Percentiles rank a stretch among this genome's conserved stretches.
phyloP scores from a whole-genome alignment of 495 filamentous ascomycete genomes.

The Annulohypoxylon maeteangense region DNA sequence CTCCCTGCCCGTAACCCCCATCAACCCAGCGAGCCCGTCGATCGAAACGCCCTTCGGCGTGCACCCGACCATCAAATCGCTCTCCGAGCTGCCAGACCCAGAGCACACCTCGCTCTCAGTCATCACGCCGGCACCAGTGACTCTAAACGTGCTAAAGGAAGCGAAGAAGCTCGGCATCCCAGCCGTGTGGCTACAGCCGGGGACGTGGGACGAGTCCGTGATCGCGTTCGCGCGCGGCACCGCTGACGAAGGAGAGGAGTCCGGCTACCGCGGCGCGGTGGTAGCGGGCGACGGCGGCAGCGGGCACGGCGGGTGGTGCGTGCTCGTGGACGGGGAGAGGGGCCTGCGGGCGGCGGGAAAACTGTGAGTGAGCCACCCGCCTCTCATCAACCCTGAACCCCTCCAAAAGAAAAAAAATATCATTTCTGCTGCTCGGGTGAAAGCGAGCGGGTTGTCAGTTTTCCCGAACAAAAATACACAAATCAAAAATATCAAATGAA shows the following conservation, averaged over 20 bases:
- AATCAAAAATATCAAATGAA: too few species aligned
- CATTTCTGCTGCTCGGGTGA: neutral
- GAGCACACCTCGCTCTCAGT: slow-evolving; percentile 80
- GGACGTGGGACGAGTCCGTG: slow-evolving; percentile 80
- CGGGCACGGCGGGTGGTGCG: slow-evolving; percentile 86
- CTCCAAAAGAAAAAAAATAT: too few species aligned
- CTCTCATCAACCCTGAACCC: too few species aligned
- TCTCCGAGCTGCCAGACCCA: slow-evolving; percentile 70
- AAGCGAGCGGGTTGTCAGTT: neutral
- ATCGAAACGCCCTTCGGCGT: slow-evolving; percentile 63
- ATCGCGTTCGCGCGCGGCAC: slow-evolving; percentile 70
- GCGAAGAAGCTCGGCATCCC: slow-evolving; percentile 81
- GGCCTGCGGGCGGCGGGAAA: slow-evolving; percentile 70
- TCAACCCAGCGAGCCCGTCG: slow-evolving; percentile 76
- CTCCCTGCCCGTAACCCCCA: slow-evolving; percentile 77
- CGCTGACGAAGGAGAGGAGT: slow-evolving; percentile 52
- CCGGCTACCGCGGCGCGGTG: slow-evolving; percentile 68
- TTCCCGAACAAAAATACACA: too few species aligned
- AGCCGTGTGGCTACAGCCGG: slow-evolving; percentile 92
- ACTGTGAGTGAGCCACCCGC: slow-evolving; percentile 47
- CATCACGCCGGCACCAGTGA: slow-evolving; percentile 86
- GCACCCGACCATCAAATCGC: slow-evolving; percentile 72
- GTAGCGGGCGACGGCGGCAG: slow-evolving; percentile 74
- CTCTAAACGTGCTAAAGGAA: slow-evolving; percentile 74
- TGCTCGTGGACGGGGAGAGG: slow-evolving; percentile 87